Conservation (phyloP, 2,329 filamentous ascomycete species). For the Fusarium nisikadoi region DNA sequence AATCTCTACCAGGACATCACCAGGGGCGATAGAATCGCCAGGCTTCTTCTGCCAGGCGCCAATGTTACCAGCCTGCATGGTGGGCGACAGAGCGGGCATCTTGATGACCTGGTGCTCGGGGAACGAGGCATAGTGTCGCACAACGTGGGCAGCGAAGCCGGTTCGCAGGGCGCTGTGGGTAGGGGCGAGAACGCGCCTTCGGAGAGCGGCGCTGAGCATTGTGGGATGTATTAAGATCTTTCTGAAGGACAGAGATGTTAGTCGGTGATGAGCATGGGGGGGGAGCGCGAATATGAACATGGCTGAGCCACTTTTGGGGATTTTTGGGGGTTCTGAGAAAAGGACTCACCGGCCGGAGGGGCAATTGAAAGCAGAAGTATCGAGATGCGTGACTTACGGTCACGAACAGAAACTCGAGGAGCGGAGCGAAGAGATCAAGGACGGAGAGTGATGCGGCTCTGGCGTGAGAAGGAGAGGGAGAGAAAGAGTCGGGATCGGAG, state of each 20-base stretch:
- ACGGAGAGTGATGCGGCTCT: conserved; percentile 41
- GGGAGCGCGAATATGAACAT: conserved; percentile 31
- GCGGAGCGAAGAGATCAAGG: conserved; percentile 31
- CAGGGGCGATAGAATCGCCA: conserved; percentile 86
- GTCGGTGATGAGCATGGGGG: conserved; percentile 34
- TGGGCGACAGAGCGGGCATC: conserved; percentile 98
- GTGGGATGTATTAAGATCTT: conserved; percentile 47
- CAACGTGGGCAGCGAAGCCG: conserved; percentile 63
- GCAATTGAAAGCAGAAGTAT: conserved; percentile 41
- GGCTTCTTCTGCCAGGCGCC: conserved; percentile 98
- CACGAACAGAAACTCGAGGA: conserved; percentile 32
- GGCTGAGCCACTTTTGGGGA: conserved; percentile 24
- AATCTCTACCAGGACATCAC: conserved; percentile 96
- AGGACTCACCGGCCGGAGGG: conserved; percentile 38
- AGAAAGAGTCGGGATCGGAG: conserved; percentile 48
- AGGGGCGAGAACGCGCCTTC: conserved; percentile 68
- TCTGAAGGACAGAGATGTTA: conserved; percentile 35
- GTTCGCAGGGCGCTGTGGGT: conserved; percentile 62
- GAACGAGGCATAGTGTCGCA: conserved; percentile 82
- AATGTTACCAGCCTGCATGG: conserved; percentile 97
- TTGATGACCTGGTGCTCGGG: conserved; percentile 94
- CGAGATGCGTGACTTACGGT: conserved; percentile 33
- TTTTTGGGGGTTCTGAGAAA: conserved; percentile 4
- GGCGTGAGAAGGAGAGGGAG: conserved; percentile 49
- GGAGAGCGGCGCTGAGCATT: conserved; percentile 72